phyloP scores from a whole-genome alignment of 805 yeast species.

The Hanseniaspora mollemarum region DNA sequence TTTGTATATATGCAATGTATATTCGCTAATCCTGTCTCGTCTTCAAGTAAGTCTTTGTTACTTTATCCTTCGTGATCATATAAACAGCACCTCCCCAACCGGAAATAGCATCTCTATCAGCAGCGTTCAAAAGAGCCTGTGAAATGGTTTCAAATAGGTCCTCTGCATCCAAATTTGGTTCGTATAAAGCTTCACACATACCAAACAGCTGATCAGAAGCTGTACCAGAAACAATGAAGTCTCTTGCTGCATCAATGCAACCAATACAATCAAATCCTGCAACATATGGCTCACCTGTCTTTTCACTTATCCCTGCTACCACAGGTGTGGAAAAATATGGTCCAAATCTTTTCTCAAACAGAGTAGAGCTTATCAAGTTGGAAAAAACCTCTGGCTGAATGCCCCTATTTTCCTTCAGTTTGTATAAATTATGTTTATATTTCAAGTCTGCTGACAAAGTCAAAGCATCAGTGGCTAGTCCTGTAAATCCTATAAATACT shows the following conservation, averaged over 20 bases:
- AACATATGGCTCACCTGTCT: conserved; percentile 72
- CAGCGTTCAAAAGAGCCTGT: conserved; percentile 87
- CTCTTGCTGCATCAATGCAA: conserved; percentile 87
- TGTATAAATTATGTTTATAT: conserved; percentile 76
- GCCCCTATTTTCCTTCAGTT: conserved; percentile 77
- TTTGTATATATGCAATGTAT: too few relatives aligned
- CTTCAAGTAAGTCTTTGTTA: conserved; percentile 72
- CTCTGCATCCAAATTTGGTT: conserved; percentile 86
- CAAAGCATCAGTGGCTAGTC: conserved; percentile 86
- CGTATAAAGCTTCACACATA: conserved; percentile 95
- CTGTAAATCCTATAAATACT: conserved; percentile 83
- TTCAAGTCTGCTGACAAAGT: conserved; percentile 76
- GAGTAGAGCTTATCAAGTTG: conserved; percentile 76
- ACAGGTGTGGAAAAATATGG: conserved; percentile 96
- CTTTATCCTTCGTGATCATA: conserved; percentile 82
- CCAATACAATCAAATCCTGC: conserved; percentile 96
- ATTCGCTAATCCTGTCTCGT: conserved; percentile 81
- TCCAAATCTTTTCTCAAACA: conserved; percentile 85
- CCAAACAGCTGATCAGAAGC: conserved; percentile 95
- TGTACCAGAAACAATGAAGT: conserved; percentile 90
- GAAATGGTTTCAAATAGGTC: conserved; percentile 91
- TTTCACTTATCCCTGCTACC: conserved; percentile 86
- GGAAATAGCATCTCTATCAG: conserved; percentile 90
- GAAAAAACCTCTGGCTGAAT: conserved; percentile 93
- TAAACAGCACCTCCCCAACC: conserved; percentile 99